These are phyloP conservation scores for Nakataea oryzae DNA, from an alignment of 2,329 filamentous ascomycete genomes.

Conservation along the genomic window DNA sequence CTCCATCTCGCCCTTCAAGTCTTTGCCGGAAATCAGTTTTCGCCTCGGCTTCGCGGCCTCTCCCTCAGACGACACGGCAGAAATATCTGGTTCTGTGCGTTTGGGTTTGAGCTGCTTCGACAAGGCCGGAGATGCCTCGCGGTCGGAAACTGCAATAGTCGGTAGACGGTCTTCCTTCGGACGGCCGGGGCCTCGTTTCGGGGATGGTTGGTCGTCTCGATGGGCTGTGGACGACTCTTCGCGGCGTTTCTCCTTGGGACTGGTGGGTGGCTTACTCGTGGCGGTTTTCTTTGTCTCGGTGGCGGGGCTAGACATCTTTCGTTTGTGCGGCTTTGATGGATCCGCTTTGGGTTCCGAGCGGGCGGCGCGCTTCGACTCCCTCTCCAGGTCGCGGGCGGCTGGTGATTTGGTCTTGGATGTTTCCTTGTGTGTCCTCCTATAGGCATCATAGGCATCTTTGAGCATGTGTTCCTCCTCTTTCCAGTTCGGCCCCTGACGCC, in stretches of 20 bases:
- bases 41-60: slow-evolving; percentile 48
- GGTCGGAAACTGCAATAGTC: slow-evolving; percentile 37
- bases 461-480: slow-evolving; percentile 76
- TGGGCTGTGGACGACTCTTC: slow-evolving; percentile 30
- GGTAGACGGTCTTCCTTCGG: slow-evolving; percentile 43
- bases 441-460: slow-evolving; percentile 63
- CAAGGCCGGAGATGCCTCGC: slow-evolving; percentile 38
- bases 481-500: slow-evolving; percentile 79
- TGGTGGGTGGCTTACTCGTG: slow-evolving; percentile 23
- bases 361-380: slow-evolving; percentile 29
- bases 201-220: slow-evolving; percentile 34
- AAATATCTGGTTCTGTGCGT: slow-evolving; percentile 42
- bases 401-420: slow-evolving; percentile 40
- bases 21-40: slow-evolving; percentile 53
- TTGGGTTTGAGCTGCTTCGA: slow-evolving; percentile 41
- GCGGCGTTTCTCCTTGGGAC: slow-evolving; percentile 38
- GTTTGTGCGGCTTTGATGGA: slow-evolving; percentile 26
- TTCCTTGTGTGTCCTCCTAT: slow-evolving; percentile 41
- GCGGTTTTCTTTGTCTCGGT: slow-evolving; percentile 33
- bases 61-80: slow-evolving; percentile 42
- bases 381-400: slow-evolving; percentile 26
- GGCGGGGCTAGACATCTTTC: slow-evolving; percentile 36
- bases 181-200: slow-evolving; percentile 41
- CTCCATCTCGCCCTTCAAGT: slow-evolving; percentile 48
- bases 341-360: slow-evolving; percentile 36